A percentile compares a stretch with the other conserved stretches of the same genome.
Conservation (phyloP, 2,329 filamentous ascomycete genomes). For the Corinectria fuckeliana region DNA sequence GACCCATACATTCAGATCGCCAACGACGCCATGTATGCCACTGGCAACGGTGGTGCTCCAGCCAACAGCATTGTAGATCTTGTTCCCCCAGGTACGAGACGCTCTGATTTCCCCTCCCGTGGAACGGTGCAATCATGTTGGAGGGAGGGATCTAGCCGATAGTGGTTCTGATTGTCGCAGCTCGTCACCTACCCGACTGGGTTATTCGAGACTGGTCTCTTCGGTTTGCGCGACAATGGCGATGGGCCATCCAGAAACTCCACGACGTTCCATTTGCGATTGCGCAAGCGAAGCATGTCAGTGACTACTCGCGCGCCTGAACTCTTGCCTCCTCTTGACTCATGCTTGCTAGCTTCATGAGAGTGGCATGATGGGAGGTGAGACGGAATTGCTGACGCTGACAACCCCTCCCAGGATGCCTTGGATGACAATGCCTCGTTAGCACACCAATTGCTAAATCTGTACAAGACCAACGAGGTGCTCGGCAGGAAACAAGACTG, state of each 20-base stretch:
- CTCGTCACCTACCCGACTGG: slow-evolving; percentile 39
- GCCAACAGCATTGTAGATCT: slow-evolving; percentile 51
- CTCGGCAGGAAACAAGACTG: slow-evolving; percentile 27
- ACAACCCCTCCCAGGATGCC: slow-evolving; percentile 22
- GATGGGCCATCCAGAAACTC: slow-evolving; percentile 43
- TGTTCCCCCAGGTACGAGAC: slow-evolving; percentile 46
- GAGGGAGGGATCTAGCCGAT: not conserved
- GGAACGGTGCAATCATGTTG: not conserved
- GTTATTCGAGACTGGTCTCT: slow-evolving; percentile 41
- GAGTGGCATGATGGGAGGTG: not conserved
- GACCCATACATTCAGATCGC: slow-evolving; percentile 42
- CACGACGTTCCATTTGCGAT: slow-evolving; percentile 42
- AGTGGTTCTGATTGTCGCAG: slow-evolving; percentile 18
- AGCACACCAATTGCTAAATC: slow-evolving; percentile 34
- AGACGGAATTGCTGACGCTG: slow-evolving; percentile 19
- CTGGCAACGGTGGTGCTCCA: slow-evolving; percentile 41
- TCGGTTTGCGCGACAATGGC: slow-evolving; percentile 43
- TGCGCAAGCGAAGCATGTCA: slow-evolving; percentile 38
- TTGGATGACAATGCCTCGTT: slow-evolving; percentile 31
- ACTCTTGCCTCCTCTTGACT: not conserved
- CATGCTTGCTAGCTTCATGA: not conserved
- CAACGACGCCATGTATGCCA: slow-evolving; percentile 41
- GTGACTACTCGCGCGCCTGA: slow-evolving; percentile 6
- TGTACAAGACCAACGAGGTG: slow-evolving; percentile 24
- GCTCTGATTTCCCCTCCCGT: not conserved